A percentile compares a stretch with the other conserved stretches of the same genome.
Conservation (phyloP, 202 grass and related monocot genomes). For the Zoysia matrella region DNA sequence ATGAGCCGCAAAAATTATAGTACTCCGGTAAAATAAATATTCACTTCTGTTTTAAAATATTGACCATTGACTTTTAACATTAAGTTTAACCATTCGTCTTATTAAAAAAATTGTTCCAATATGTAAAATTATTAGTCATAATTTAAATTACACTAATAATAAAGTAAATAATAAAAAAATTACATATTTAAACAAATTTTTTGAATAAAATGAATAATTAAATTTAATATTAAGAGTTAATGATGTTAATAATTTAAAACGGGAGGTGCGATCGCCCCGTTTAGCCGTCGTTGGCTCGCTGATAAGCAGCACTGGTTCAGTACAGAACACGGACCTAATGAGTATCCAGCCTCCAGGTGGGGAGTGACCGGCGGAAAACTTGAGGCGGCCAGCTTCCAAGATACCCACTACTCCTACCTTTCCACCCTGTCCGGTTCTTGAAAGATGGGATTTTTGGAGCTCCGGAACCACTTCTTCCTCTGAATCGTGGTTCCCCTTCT, state of each 20-base stretch:
- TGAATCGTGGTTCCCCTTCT: slow-evolving; percentile 28
- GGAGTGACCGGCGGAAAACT: slow-evolving; percentile 28
- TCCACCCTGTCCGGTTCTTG: slow-evolving; percentile 18
- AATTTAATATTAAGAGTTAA: slow-evolving; percentile 7
- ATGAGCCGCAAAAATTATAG: no score
- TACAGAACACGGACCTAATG: slow-evolving; percentile 22
- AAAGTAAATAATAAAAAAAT: not conserved
- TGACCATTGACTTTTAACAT: no score
- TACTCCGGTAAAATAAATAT: no score
- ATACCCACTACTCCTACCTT: slow-evolving; percentile 29
- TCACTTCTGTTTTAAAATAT: no score
- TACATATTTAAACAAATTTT: no score
- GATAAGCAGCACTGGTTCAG: slow-evolving; percentile 36
- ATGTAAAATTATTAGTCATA: no score
- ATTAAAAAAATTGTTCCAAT: no score
- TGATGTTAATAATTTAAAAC: slow-evolving; percentile 33
- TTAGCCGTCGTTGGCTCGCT: slow-evolving; percentile 23
- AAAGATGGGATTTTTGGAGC: slow-evolving; percentile 42
- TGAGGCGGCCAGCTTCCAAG: slow-evolving; percentile 40
- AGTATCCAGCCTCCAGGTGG: slow-evolving; percentile 31
- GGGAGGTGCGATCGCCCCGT: slow-evolving; percentile 12
- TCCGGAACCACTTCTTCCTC: not conserved
- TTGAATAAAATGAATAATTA: not conserved
- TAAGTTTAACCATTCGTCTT: no score
- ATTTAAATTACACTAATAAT: no score